These are phyloP conservation scores for Cyanodermella asteris DNA, from an alignment of 2,329 filamentous ascomycete species.

Conservation along the genomic window DNA sequence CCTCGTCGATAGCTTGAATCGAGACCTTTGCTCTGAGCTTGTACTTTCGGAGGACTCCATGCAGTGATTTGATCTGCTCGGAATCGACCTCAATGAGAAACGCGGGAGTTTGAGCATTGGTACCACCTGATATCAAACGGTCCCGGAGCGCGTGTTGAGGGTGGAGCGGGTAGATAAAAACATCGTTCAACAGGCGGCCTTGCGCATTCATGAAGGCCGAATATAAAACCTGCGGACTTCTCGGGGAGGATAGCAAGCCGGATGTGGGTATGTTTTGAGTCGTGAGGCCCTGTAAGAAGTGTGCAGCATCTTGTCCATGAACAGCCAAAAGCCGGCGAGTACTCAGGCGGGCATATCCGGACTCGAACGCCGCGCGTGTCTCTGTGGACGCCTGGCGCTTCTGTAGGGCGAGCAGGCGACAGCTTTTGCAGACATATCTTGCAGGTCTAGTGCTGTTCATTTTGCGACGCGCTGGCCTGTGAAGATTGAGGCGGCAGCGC, in stretches of 20 bases:
- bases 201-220: conserved; percentile 67
- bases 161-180: conserved; percentile 58
- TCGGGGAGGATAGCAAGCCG: conserved; percentile 9
- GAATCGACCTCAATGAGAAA: conserved; percentile 73
- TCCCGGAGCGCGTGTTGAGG: conserved; percentile 6
- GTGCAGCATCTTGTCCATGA: conserved; percentile 54
- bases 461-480: too few relatives aligned
- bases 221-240: conserved; percentile 40
- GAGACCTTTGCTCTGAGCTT: conserved; percentile 64
- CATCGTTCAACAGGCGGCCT: conserved; percentile 69
- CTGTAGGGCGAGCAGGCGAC: too few relatives aligned
- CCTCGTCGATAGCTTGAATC: conserved; percentile 41
- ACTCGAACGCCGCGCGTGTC: too few relatives aligned
- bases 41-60: conserved; percentile 60
- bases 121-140: conserved; percentile 8
- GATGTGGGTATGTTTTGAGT: conserved; percentile 41
- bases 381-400: too few relatives aligned
- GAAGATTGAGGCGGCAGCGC: too few relatives aligned
- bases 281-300: conserved; percentile 73
- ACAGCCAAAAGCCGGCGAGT: conserved; percentile 62
- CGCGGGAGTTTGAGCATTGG: conserved; percentile 14
- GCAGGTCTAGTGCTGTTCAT: too few relatives aligned
- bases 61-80: conserved; percentile 35
- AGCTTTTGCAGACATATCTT: too few relatives aligned
- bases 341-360: conserved; percentile 33